phyloP scores from a whole-genome alignment of 169 alveolate species.

The Babesia caballi region DNA sequence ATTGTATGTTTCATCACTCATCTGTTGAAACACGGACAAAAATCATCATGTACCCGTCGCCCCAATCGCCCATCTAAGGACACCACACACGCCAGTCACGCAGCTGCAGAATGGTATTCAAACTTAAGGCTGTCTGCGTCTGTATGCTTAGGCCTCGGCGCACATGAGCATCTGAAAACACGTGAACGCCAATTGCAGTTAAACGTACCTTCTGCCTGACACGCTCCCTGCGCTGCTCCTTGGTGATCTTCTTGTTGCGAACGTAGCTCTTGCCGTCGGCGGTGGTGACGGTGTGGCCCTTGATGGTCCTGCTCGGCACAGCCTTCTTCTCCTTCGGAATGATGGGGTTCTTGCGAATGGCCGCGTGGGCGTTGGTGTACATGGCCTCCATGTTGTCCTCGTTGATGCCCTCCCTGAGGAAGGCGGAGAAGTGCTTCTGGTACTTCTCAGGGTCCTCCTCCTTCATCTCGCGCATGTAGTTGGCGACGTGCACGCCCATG shows the following conservation, averaged over 20 bases:
- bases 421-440: conserved; percentile 93
- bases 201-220: conserved; percentile 89
- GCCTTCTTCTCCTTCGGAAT: conserved; percentile 81
- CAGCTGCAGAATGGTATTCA: not conserved
- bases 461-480: conserved; percentile 93
- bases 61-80: too few species aligned
- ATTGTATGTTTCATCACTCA: conserved; percentile 21
- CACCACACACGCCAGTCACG: not conserved
- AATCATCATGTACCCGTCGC: conserved; percentile 32
- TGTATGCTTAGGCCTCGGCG: conserved; percentile 5
- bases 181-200: conserved; percentile 31
- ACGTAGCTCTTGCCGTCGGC: conserved; percentile 87
- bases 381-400: conserved; percentile 94
- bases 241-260: conserved; percentile 87
- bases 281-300: conserved; percentile 83
- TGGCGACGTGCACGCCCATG: conserved; percentile 96
- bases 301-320: conserved; percentile 77
- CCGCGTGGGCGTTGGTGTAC: conserved; percentile 95
- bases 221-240: conserved; percentile 91
- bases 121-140: not conserved
- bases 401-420: conserved; percentile 88
- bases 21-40: conserved; percentile 56
- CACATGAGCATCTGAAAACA: conserved; percentile 28
- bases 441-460: conserved; percentile 95
- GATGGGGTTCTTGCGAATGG: conserved; percentile 94